Conservation (phyloP, 768 basidiomycete genomes). For the Mycena floridula region DNA sequence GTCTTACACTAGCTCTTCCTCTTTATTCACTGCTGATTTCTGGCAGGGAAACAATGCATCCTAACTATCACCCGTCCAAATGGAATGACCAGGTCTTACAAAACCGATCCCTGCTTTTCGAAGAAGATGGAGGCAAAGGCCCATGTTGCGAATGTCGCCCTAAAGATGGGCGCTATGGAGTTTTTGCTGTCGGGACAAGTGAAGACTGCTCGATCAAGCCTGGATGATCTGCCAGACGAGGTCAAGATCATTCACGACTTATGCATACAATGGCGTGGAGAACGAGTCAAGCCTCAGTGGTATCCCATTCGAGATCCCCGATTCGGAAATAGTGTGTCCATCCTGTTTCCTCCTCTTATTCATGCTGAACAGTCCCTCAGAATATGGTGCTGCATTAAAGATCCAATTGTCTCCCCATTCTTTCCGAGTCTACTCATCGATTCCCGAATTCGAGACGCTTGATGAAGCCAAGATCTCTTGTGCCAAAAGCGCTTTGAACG, state of each 20-base stretch:
- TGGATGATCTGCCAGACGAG: conserved; percentile 3
- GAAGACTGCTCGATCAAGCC: conserved; percentile 24
- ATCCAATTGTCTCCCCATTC: conserved; percentile 46
- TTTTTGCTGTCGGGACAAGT: conserved; percentile 45
- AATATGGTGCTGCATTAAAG: conserved; percentile 50
- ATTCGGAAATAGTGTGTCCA: conserved; percentile 33
- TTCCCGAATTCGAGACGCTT: conserved; percentile 32
- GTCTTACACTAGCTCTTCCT: not conserved
- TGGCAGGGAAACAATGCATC: conserved; percentile 51
- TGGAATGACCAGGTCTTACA: conserved; percentile 45
- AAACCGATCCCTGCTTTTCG: conserved; percentile 36
- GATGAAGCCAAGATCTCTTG: conserved; percentile 46
- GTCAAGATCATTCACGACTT: conserved; percentile 44
- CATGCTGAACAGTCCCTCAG: too few relatives aligned
- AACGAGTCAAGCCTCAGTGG: conserved; percentile 48
- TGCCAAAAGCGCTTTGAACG: conserved; percentile 44
- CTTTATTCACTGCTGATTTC: not conserved
- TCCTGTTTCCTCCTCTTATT: not conserved
- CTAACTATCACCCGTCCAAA: conserved; percentile 54
- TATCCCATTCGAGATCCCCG: conserved; percentile 41
- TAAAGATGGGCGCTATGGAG: conserved; percentile 54
- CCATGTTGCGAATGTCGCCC: conserved; percentile 45
- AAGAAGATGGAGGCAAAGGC: conserved; percentile 49
- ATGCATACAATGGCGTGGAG: conserved; percentile 50
- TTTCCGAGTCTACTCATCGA: conserved; percentile 46